Percentiles rank a stretch among this genome's conserved stretches.
phyloP scores from a whole-genome alignment of 106 monocot genomes.

The Allium sativum region DNA sequence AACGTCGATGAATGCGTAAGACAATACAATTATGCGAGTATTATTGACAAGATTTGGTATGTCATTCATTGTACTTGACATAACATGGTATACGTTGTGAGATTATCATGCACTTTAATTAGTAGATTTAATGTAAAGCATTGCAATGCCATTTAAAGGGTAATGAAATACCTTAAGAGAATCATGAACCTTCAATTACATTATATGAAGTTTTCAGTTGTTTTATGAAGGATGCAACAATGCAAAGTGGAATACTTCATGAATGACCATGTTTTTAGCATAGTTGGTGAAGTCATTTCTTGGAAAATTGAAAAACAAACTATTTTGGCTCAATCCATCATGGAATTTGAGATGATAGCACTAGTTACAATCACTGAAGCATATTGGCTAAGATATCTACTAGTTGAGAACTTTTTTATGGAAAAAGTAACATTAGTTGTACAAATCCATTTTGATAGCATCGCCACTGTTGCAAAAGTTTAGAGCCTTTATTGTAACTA shows the following conservation, averaged over 20 bases:
- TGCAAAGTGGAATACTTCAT: constrained; percentile 3
- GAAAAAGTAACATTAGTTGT: too few relatives aligned
- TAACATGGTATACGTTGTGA: background rate
- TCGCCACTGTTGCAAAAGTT: too few relatives aligned
- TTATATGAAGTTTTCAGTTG: background rate
- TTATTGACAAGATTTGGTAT: background rate
- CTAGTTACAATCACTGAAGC: too few relatives aligned
- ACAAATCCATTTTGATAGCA: too few relatives aligned
- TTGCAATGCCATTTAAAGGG: background rate
- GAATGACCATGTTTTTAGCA: background rate
- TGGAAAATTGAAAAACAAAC: background rate
- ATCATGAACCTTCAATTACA: background rate
- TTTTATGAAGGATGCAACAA: background rate
- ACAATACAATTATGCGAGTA: background rate
- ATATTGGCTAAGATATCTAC: too few relatives aligned
- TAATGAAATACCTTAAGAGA: background rate
- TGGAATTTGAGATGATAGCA: background rate
- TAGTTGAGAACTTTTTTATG: too few relatives aligned
- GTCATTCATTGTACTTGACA: background rate
- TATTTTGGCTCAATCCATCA: background rate
- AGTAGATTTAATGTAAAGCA: background rate
- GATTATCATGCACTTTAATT: background rate
- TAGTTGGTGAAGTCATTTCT: background rate
- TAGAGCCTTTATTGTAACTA: too few relatives aligned
- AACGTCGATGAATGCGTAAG: background rate